Base-by-base conservation (phyloP, 106 monocot genomes). In the Dendrobium catenatum region DNA sequence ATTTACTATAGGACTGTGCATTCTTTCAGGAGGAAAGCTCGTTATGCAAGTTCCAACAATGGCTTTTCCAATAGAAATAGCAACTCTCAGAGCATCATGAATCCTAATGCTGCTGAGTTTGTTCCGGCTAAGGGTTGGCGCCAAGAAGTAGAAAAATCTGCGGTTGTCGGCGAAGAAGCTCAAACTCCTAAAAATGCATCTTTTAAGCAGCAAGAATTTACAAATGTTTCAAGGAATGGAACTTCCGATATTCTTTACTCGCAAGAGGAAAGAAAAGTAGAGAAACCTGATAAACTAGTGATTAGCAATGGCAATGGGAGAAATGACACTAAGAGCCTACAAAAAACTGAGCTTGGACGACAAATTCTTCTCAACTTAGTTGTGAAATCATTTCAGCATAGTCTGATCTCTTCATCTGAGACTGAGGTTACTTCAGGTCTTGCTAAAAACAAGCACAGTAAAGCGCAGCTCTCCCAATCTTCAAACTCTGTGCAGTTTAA, bases 91-190 rank as follows among this genome's bases (percentile, higher is more conserved):
- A 88, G 79, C 42, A 75, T 78, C n/a, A 98, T 98, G 97, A 98
- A 98, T 81, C 97, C 97, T 79, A 77, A 94, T 85, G 97, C 97
- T 5, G 88, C 89, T 70, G 97, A 94, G 75, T 98, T 98, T 82
- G 88, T 94, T 17, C 97, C 97, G 37, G 80, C 80, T 19, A 94
- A 84, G 55, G 81, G 76, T 81, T 87, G 42, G 87, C 85, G 83
- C 76, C 82, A 83, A 68, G 85, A 86, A n/a, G 33, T 24, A 0
- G 41, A 73, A 72, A 77, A 79, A 31, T 6, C 68, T 58, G 58
- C 20, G 0, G 58, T 20, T 20, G 17, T 58, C 58, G 0, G 19
- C 72, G 84, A 11, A 43, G 55, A 76, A 16, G 42, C 33, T 54
- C 77, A 84, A 58, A 70, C 27, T 73, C 56, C 61, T 11, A 55